These are phyloP conservation scores for Salix koriyanagi DNA, from an alignment of 345 rosid genomes.

Conservation along the genomic window DNA sequence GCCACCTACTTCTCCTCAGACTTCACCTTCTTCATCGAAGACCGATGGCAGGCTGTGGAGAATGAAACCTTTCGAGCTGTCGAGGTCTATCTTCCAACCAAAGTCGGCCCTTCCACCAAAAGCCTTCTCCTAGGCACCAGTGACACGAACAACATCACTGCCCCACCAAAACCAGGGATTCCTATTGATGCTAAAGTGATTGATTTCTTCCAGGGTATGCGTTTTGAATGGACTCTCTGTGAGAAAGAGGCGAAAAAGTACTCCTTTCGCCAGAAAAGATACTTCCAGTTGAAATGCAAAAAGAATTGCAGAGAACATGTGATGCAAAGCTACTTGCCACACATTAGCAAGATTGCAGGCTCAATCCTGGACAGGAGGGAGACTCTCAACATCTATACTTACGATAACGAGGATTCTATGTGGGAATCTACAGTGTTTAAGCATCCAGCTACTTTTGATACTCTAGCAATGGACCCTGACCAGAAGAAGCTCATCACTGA, in stretches of 20 bases:
- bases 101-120: constrained; percentile 15
- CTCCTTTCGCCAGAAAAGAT: neutral
- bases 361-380: constrained; percentile 17
- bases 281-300: constrained; percentile 25
- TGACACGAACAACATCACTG: constrained; percentile 24
- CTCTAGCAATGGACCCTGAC: constrained; percentile 23
- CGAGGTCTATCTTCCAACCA: constrained; percentile 34
- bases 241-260: constrained; percentile 25
- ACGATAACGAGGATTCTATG: constrained; percentile 9
- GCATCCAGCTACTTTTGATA: constrained; percentile 25
- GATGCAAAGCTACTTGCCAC: constrained; percentile 17
- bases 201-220: constrained; percentile 23
- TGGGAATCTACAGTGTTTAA: constrained; percentile 26
- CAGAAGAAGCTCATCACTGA: constrained; percentile 4
- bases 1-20: constrained; percentile 17
- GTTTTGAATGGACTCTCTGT: constrained; percentile 25
- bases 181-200: constrained; percentile 20
- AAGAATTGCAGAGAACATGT: constrained; percentile 17
- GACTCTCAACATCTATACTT: constrained; percentile 32
- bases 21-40: constrained; percentile 35
- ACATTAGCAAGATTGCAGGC: constrained; percentile 11
- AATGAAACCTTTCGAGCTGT: constrained; percentile 35
- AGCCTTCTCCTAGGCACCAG: constrained; percentile 31
- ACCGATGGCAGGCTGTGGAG: constrained; percentile 37
- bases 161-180: constrained; percentile 21